Conservation (phyloP, 2,329 filamentous ascomycete genomes). For the Diplodia mutila region DNA sequence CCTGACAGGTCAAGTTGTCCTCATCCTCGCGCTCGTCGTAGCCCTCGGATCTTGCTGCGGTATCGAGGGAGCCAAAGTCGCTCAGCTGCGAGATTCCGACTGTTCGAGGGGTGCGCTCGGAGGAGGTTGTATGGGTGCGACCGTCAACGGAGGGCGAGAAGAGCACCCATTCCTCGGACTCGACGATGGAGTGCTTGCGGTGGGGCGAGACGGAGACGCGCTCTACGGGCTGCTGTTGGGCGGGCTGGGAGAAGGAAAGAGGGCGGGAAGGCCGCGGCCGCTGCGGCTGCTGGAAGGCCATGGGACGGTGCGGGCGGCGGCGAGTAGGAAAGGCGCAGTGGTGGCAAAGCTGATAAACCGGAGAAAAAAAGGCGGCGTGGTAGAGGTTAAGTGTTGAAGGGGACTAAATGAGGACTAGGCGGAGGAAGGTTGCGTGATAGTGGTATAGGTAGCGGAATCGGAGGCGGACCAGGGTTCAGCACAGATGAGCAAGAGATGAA, state of each 20-base stretch:
- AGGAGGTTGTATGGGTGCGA: slow-evolving; percentile 69
- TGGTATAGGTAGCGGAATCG: slow-evolving; percentile 3
- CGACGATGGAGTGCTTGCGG: slow-evolving; percentile 59
- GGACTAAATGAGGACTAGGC: slow-evolving; percentile 3
- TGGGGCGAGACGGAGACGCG: slow-evolving; percentile 39
- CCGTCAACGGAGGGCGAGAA: slow-evolving; percentile 72
- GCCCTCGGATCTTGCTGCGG: slow-evolving; percentile 62
- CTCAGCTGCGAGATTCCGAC: slow-evolving; percentile 73
- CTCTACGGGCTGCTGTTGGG: slow-evolving; percentile 24
- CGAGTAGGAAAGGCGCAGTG: background rate
- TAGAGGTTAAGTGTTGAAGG: slow-evolving; percentile 3
- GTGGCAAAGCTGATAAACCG: background rate
- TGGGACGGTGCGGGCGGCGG: slow-evolving; percentile 28
- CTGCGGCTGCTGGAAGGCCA: slow-evolving; percentile 46
- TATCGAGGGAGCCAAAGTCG: slow-evolving; percentile 78
- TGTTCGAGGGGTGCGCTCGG: slow-evolving; percentile 65
- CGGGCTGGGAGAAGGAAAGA: slow-evolving; percentile 39
- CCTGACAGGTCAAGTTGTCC: slow-evolving; percentile 47
- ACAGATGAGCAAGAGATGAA: slow-evolving; percentile 23
- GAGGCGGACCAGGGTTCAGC: background rate
- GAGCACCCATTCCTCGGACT: slow-evolving; percentile 93
- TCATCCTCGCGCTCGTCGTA: slow-evolving; percentile 55
- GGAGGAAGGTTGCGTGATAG: slow-evolving; percentile 18
- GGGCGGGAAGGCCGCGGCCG: slow-evolving; percentile 41
- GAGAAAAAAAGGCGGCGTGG: background rate